These are phyloP conservation scores for Lophiostoma macrostomum DNA, from an alignment of 495 filamentous ascomycete genomes.

Conservation along the genomic window DNA sequence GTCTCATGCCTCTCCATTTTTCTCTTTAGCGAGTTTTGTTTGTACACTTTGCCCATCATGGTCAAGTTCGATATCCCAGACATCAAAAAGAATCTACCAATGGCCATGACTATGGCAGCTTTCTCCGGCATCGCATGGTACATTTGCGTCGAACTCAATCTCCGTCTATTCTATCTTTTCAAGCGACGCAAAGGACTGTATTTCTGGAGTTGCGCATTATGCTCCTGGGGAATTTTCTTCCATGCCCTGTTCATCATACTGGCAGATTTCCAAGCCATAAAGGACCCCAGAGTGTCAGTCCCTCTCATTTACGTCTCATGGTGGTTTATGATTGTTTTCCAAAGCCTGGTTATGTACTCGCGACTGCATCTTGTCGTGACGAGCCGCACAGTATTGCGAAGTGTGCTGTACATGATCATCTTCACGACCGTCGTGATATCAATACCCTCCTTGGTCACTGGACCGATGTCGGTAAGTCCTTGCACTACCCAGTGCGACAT, in stretches of 20 bases:
- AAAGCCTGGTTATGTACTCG: conserved; percentile 32
- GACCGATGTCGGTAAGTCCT: conserved; percentile 7
- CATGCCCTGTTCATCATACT: conserved; percentile 14
- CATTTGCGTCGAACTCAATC: conserved; percentile 19
- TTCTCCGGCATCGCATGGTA: conserved; percentile 11
- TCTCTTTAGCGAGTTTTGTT: too few relatives aligned
- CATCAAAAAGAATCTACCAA: not conserved
- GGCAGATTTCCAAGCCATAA: conserved; percentile 2
- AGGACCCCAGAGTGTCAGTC: conserved; percentile 18
- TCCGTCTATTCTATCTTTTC: conserved; percentile 16
- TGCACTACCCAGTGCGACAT: not conserved
- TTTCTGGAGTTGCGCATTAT: conserved; percentile 22
- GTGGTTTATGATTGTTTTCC: conserved; percentile 17
- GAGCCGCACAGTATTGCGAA: not conserved
- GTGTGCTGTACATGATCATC: conserved; percentile 23
- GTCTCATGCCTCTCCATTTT: too few relatives aligned
- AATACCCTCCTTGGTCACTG: conserved; percentile 3
- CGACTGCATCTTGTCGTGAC: conserved; percentile 20
- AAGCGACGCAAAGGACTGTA: conserved; percentile 22
- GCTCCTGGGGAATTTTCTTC: conserved; percentile 14
- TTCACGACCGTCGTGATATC: conserved; percentile 16
- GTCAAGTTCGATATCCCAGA: conserved; percentile 3
- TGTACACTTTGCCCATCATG: too few relatives aligned
- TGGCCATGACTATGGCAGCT: conserved; percentile 11
- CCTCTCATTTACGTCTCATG: conserved; percentile 37